Evolutionary conservation across 75 land plant species (phyloP).

Genomic region (Selaginella moellendorffii): DNA sequence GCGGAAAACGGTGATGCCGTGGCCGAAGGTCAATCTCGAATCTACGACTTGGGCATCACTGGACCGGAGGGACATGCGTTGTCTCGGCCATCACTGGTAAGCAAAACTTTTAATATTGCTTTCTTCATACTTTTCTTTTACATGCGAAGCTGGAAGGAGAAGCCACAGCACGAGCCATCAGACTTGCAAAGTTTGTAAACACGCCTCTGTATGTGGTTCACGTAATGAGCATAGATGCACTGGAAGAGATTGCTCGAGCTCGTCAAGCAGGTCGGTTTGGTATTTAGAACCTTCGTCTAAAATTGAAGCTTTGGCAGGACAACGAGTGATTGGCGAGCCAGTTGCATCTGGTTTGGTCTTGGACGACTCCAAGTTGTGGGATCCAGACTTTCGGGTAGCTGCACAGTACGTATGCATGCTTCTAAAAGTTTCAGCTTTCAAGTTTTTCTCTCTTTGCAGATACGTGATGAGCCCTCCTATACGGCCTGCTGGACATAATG

Average conservation of each 20-base stretch:
- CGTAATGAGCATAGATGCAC: constrained; percentile 98
- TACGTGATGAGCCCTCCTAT: constrained; percentile 99
- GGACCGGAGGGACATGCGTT: constrained; percentile 99
- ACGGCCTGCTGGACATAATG: constrained; percentile 64
- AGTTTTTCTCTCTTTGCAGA: no score
- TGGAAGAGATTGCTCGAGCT: constrained; percentile 90
- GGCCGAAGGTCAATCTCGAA: constrained; percentile 71
- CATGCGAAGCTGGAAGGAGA: constrained; percentile 63
- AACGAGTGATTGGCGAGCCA: constrained; percentile 94
- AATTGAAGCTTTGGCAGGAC: constrained; percentile 34
- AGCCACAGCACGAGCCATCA: constrained; percentile 90
- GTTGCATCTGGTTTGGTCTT: constrained; percentile 72
- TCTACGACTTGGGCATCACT: constrained; percentile 83
- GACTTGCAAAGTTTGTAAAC: constrained; percentile 75
- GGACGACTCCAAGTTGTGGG: constrained; percentile 79
- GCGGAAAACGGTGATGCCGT: constrained; percentile 99
- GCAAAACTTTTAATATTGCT: not conserved
- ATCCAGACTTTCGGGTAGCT: constrained; percentile 74
- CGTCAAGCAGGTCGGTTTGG: constrained; percentile 48
- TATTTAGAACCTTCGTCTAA: not conserved
- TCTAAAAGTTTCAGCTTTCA: no score
- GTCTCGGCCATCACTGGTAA: constrained; percentile 86
- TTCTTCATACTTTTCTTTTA: not conserved
- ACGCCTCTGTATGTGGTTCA: constrained; percentile 98
- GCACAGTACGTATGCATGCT: constrained; percentile 40